These are phyloP conservation scores for Xerocomus brunneocitrinus DNA, from an alignment of 768 basidiomycete genomes.

Conservation along the genomic window DNA sequence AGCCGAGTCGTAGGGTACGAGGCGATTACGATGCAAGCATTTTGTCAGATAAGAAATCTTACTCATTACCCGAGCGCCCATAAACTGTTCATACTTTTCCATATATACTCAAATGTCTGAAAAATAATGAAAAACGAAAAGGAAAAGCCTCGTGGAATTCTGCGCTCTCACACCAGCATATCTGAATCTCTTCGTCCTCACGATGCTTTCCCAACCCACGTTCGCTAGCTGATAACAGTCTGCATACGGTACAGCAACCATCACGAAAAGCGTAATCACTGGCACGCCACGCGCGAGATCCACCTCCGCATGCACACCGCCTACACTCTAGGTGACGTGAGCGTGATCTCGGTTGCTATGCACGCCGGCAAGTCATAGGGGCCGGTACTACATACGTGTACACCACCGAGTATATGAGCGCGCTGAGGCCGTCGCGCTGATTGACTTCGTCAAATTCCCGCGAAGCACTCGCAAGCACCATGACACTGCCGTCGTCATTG, in stretches of 20 bases:
- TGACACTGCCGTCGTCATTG: not conserved
- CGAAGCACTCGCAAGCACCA: not conserved
- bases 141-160: not conserved
- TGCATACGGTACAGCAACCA: not conserved
- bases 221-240: not conserved
- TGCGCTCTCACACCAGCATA: not conserved
- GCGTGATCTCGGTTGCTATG: not conserved
- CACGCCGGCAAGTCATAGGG: not conserved
- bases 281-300: not conserved
- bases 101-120: not conserved
- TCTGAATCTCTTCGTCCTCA: not conserved
- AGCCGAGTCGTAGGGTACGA: not conserved
- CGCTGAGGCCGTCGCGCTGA: too few relatives aligned
- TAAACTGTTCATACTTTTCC: not conserved
- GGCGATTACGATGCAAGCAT: not conserved
- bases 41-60: not conserved
- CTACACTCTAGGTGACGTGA: not conserved
- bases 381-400: not conserved
- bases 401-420: not conserved
- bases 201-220: not conserved
- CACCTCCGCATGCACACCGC: not conserved
- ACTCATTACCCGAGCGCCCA: not conserved
- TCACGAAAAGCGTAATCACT: not conserved
- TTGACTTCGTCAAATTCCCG: not conserved
- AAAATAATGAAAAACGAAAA: not conserved